These are phyloP conservation scores for Rhizophora apiculata DNA, from an alignment of 345 rosid species.

Conservation along the genomic window DNA sequence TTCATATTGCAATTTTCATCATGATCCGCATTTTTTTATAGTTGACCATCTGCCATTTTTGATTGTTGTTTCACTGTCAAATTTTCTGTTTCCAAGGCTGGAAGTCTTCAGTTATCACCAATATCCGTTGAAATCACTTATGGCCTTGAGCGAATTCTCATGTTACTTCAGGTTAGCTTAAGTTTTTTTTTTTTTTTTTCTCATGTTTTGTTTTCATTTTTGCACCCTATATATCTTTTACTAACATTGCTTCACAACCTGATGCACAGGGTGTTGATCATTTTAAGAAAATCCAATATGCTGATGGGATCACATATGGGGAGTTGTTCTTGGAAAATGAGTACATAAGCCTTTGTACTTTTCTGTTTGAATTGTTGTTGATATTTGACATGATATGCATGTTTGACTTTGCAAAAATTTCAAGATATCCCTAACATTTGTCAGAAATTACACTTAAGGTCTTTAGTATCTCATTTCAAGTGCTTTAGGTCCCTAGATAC, in stretches of 20 bases:
- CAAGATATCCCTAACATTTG: neutral
- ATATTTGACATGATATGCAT: neutral
- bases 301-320: constrained; percentile 93
- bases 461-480: no score
- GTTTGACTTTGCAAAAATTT: neutral
- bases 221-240: constrained; percentile 16
- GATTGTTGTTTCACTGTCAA: neutral
- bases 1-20: constrained; percentile 4
- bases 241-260: constrained; percentile 25
- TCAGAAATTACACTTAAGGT: no score
- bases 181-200: neutral
- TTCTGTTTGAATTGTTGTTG: neutral
- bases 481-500: no score
- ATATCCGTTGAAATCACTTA: constrained; percentile 96
- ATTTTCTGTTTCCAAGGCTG: constrained; percentile 49
- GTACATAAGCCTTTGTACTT: constrained; percentile 38
- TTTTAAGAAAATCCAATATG: constrained; percentile 89
- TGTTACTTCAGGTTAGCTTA: constrained; percentile 85
- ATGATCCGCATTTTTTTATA: neutral
- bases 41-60: constrained; percentile 1
- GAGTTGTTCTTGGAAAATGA: constrained; percentile 95
- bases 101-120: constrained; percentile 88
- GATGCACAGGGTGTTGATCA: constrained; percentile 85
- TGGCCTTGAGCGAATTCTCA: constrained; percentile 95
- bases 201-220: constrained; percentile 15